These are phyloP conservation scores for Monosporascus cannonballus DNA, from an alignment of 2,329 filamentous ascomycete species.

Conservation along the genomic window DNA sequence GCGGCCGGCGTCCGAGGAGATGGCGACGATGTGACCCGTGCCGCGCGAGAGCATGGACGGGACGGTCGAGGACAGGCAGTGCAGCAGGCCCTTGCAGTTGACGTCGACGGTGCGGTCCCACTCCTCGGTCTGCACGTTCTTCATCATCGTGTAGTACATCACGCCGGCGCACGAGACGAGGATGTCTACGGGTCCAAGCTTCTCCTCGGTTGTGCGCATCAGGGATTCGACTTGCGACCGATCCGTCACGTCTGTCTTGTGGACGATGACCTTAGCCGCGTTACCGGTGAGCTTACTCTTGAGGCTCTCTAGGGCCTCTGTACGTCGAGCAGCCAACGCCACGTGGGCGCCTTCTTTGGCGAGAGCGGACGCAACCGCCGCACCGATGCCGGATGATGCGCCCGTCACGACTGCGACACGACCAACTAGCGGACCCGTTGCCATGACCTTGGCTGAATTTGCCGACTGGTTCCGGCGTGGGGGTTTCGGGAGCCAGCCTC, in stretches of 20 bases:
- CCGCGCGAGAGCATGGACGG: conserved; percentile 67
- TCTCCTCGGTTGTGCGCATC: conserved; percentile 48
- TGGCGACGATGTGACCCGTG: conserved; percentile 68
- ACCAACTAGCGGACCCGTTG: conserved; percentile 56
- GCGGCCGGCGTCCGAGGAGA: conserved; percentile 75
- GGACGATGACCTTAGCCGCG: conserved; percentile 60
- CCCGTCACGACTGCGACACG: conserved; percentile 73
- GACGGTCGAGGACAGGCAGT: conserved; percentile 64
- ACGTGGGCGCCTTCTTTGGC: conserved; percentile 67
- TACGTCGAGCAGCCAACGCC: conserved; percentile 64
- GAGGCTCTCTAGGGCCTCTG: conserved; percentile 60
- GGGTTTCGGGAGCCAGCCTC: conserved; percentile 66
- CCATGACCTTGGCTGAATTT: conserved; percentile 21
- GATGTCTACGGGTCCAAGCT: conserved; percentile 69
- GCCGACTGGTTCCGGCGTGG: conserved; percentile 41
- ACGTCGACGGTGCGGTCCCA: conserved; percentile 81
- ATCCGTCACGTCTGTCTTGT: conserved; percentile 67
- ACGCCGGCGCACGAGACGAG: conserved; percentile 76
- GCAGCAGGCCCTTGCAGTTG: conserved; percentile 77
- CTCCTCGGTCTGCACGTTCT: conserved; percentile 64
- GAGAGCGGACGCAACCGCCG: conserved; percentile 64
- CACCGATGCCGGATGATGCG: conserved; percentile 73
- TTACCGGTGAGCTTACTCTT: conserved; percentile 52
- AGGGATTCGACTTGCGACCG: conserved; percentile 60
- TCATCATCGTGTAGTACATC: conserved; percentile 89